A percentile compares a stretch with the other conserved stretches of the same genome.
Evolutionary conservation across 768 basidiomycete genomes (phyloP).

Genomic region (Boletus speciosus): DNA sequence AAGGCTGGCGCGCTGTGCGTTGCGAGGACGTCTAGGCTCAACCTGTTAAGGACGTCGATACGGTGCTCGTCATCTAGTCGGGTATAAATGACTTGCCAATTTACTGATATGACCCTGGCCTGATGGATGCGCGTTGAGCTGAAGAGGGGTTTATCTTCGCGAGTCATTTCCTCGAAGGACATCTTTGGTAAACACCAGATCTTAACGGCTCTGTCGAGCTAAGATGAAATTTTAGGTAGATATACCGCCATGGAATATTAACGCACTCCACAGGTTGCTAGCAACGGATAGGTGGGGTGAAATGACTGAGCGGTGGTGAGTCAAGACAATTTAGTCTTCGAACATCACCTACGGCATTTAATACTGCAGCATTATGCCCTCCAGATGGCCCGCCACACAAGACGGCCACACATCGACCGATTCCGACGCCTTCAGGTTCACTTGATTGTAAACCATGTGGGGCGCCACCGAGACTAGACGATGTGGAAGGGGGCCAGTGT

Average conservation of each 20-base stretch:
- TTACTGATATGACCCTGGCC: slow-evolving; percentile 58
- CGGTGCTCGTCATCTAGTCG: not conserved
- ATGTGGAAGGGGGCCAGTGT: slow-evolving; percentile 50
- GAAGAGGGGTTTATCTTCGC: slow-evolving; percentile 77
- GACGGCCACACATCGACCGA: slow-evolving; percentile 57
- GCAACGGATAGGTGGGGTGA: slow-evolving; percentile 57
- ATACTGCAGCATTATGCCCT: slow-evolving; percentile 68
- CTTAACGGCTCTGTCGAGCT: slow-evolving; percentile 75
- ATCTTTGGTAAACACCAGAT: slow-evolving; percentile 62
- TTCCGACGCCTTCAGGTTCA: slow-evolving; percentile 58
- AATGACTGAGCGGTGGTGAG: slow-evolving; percentile 49
- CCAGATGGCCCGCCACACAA: slow-evolving; percentile 70
- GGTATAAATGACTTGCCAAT: slow-evolving; percentile 43
- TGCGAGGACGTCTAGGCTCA: slow-evolving; percentile 51
- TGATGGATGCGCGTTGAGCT: slow-evolving; percentile 64
- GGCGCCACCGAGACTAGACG: slow-evolving; percentile 57
- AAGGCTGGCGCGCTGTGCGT: slow-evolving; percentile 53
- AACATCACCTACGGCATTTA: slow-evolving; percentile 50
- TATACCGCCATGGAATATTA: not conserved
- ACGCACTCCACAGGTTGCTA: slow-evolving; percentile 77
- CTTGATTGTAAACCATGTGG: slow-evolving; percentile 64
- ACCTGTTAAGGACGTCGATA: slow-evolving; percentile 37
- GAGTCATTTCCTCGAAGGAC: slow-evolving; percentile 37
- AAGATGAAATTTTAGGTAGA: not conserved
- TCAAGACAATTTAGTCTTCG: not conserved